Conservation (phyloP, 345 rosid genomes). For the Hibiscus tridactylites region DNA sequence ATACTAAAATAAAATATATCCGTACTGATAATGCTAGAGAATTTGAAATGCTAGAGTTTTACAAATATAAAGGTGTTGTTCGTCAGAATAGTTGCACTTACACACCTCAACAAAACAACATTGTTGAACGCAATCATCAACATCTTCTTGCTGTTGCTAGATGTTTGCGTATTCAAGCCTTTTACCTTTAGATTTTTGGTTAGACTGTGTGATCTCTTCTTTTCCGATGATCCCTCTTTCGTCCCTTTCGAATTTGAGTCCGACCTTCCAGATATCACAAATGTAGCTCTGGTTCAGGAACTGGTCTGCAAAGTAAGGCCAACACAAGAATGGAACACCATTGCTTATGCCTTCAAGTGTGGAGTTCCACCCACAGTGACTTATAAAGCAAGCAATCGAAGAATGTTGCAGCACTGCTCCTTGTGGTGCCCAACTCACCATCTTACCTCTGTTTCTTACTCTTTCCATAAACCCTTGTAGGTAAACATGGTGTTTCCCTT, state of each 20-base stretch:
- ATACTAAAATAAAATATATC: too few relatives aligned
- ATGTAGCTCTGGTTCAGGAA: conserved; percentile 21
- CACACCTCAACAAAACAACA: too few relatives aligned
- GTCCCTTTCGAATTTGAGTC: conserved; percentile 14
- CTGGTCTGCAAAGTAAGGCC: conserved; percentile 34
- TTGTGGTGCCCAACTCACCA: conserved; percentile 15
- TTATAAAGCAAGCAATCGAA: conserved; percentile 11
- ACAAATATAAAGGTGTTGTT: too few relatives aligned
- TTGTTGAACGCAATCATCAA: too few relatives aligned
- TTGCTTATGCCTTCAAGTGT: conserved; percentile 29
- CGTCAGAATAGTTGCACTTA: too few relatives aligned
- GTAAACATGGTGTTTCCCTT: neutral
- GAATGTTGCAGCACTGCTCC: neutral
- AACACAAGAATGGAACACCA: conserved; percentile 31
- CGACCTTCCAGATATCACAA: conserved; percentile 23
- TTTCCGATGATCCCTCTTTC: conserved; percentile 9
- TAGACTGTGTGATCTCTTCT: conserved; percentile 20
- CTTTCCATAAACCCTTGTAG: conserved; percentile 1
- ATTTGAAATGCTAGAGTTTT: too few relatives aligned
- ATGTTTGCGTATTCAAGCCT: too few relatives aligned
- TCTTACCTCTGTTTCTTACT: neutral
- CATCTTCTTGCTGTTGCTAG: too few relatives aligned
- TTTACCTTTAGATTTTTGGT: too few relatives aligned
- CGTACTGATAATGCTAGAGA: too few relatives aligned
- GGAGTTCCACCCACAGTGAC: conserved; percentile 42